Base-by-base conservation (phyloP, 768 basidiomycete species). In the Rhizopogon vinicolor region DNA sequence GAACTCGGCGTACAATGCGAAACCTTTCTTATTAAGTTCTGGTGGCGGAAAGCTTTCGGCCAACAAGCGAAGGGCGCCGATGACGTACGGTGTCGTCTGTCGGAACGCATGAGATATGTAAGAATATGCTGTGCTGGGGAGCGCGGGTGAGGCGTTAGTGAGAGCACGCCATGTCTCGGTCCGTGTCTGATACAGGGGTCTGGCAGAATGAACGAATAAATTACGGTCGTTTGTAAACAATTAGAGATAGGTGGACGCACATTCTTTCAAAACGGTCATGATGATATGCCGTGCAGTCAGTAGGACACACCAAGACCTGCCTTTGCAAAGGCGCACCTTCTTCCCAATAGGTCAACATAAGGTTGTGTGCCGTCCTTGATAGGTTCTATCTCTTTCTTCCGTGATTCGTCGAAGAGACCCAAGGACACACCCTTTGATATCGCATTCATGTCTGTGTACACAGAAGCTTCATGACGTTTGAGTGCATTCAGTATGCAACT, bases 361-460 rank as follows among this genome's bases (percentile, higher is more conserved):
- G 91, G 90, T 67, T 94, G 92, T 2, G 85, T 75, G 35, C 84
- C 86, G 50, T 72, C 75, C 51, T 73, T 71, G 7, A 68, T 69
- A 3, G 81, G 82, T 60, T 87, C 86, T 58, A 77, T 75, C 31
- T 79, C 80, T 57, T 75, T 75, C 55, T 79, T 78, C 50, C 78
- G 79, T 28, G 75, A 74, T 59, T 77, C 68, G 50, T 85, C 77
- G 63, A 86, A 86, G 53, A 94, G 79, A 3, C 95, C 93, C 25
- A 97, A 75, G 35, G 87, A 85, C 22, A 92, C 77, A 10, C 93
- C 94, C 67, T 93, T 96, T 29, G 87, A 76, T 40, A 90, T 74
- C 1, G 92, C 92, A 60, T 95, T 96, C 81, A 96, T 83, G 66
- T 96, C 93, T 9, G 94, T 96, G 68, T 93, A 97, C 18, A 87